Conservation (phyloP, 1,284 basidiomycete genomes). For the Pseudozyma tsukubaensis region DNA sequence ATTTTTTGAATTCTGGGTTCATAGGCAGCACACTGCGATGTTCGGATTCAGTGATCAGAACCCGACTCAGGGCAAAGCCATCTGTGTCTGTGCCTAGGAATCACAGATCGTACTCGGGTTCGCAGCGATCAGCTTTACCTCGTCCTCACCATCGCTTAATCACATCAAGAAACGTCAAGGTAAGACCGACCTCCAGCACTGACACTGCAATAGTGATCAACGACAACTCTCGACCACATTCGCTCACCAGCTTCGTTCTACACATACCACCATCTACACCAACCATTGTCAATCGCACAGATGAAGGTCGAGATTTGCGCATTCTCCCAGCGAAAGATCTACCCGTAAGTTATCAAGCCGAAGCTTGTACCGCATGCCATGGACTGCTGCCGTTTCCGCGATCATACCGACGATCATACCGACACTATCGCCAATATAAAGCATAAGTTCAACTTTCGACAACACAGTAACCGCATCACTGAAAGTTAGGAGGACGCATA, state of each 20-base stretch:
- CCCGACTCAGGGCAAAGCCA: no score
- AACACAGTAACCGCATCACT: not conserved
- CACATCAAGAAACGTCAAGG: constrained; percentile 50
- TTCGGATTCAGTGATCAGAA: no score
- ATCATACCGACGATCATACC: not conserved
- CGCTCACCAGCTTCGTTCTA: constrained; percentile 21
- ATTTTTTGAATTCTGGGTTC: no score
- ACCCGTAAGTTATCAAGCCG: constrained; percentile 61
- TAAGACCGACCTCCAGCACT: constrained; percentile 20
- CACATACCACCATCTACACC: constrained; percentile 7
- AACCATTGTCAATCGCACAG: constrained; percentile 28
- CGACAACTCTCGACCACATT: constrained; percentile 11
- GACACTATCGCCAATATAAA: not conserved
- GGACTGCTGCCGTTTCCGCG: constrained; percentile 12
- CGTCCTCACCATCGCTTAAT: constrained; percentile 41
- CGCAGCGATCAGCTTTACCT: not conserved
- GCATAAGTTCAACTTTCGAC: not conserved
- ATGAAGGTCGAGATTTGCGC: constrained; percentile 69
- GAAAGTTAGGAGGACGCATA: no score
- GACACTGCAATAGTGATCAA: constrained; percentile 3
- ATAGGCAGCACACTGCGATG: no score
- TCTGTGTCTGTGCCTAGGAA: no score
- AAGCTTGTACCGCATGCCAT: constrained; percentile 8
- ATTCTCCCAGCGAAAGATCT: constrained; percentile 69
- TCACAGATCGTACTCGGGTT: not conserved